These are phyloP conservation scores for Aspergillus ellipticus DNA, from an alignment of 495 filamentous ascomycete species.

Conservation along the genomic window DNA sequence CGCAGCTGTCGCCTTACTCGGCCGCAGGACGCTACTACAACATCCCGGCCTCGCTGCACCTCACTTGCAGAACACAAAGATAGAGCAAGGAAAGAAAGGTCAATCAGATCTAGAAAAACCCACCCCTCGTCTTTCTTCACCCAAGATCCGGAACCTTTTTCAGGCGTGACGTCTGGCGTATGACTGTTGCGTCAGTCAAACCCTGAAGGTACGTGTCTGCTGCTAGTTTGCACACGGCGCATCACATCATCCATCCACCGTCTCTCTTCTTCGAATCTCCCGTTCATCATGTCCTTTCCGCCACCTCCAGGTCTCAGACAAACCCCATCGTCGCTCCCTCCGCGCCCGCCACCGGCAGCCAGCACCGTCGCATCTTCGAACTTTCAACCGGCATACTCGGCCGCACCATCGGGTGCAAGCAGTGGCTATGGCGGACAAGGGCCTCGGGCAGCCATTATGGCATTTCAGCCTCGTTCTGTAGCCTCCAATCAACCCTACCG, in stretches of 20 bases:
- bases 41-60: not conserved
- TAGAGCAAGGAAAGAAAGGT: not conserved
- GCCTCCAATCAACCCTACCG: constrained; percentile 45
- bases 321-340: constrained; percentile 70
- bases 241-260: constrained; percentile 26
- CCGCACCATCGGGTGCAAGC: constrained; percentile 35
- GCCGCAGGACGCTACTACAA: not conserved
- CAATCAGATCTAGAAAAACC: not conserved
- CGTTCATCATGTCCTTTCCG: constrained; percentile 94
- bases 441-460: constrained; percentile 42
- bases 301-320: constrained; percentile 83
- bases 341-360: constrained; percentile 72
- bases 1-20: not conserved
- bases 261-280: constrained; percentile 43
- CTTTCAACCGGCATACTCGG: constrained; percentile 57
- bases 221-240: constrained; percentile 34
- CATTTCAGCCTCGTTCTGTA: constrained; percentile 64
- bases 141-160: constrained; percentile 26
- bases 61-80: not conserved
- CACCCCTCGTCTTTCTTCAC: not conserved
- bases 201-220: constrained; percentile 61
- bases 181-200: constrained; percentile 37
- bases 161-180: constrained; percentile 37
- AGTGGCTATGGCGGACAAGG: constrained; percentile 31
- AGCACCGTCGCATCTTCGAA: constrained; percentile 44